Evolutionary conservation across 495 filamentous ascomycete genomes (phyloP).

Genomic region (Penicillium robsamsonii): DNA sequence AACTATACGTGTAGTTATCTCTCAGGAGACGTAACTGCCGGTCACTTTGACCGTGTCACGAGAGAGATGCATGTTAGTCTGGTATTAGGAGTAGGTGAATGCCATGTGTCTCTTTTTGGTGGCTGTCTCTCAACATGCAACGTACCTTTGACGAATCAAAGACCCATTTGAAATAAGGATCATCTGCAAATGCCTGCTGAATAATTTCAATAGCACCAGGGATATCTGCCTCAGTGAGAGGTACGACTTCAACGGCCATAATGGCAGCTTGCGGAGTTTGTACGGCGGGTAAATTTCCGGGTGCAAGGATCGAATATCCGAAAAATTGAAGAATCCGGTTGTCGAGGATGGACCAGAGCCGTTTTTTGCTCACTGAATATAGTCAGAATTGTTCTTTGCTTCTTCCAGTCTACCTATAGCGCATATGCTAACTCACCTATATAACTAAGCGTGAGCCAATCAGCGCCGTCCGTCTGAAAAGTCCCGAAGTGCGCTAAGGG

Average conservation of each 20-base stretch:
- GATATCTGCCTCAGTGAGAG: slow-evolving; percentile 57
- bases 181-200: slow-evolving; percentile 57
- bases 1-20: slow-evolving; percentile 34
- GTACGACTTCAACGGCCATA: slow-evolving; percentile 54
- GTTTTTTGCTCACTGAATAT: background rate
- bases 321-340: background rate
- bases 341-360: background rate
- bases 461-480: background rate
- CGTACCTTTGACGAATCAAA: slow-evolving; percentile 52
- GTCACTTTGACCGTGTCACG: slow-evolving; percentile 20
- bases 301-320: background rate
- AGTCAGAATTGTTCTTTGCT: background rate
- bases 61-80: slow-evolving; percentile 21
- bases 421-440: background rate
- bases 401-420: background rate
- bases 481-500: background rate
- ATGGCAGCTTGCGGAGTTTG: background rate
- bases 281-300: background rate
- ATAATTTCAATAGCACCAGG: slow-evolving; percentile 55
- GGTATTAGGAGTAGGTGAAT: background rate
- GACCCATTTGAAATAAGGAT: slow-evolving; percentile 66
- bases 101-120: background rate
- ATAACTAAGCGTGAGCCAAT: background rate
- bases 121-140: slow-evolving; percentile 18
- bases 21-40: slow-evolving; percentile 14